Evolutionary conservation across 164 flowering plant species (phyloP), one percentile per base, ranked within the genome.

Genomic region (Cinnamomum chago): DNA sequence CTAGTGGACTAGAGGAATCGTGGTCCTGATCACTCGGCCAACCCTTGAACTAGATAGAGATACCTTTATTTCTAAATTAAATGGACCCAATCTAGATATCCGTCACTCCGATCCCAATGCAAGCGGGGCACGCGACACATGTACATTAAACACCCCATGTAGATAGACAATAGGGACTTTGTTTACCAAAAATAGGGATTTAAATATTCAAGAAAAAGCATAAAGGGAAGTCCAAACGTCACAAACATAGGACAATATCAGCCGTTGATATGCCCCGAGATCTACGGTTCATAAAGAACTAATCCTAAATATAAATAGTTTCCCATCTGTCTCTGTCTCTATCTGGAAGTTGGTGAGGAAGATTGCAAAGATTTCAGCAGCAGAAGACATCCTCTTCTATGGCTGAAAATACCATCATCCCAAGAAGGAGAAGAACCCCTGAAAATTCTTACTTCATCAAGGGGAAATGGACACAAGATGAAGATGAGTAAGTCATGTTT

Each of bases 391-490:
- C 65, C 50, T 76, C 64, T 12, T 52, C 33, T 22, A 22, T 70
- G 70, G 69, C 14, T 47, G 72, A 30, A 52, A 5, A 65, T 9
- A 50, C 2, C 24, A 27, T 67, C 64, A 18, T 33, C 6, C 58
- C 70, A 6, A 2, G 33, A 78, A 30, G 3, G 17, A 47, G 55
- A 65, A 33, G 18, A 55, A 1, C 74, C 11, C 65, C 62, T 20
- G 2, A 13, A 62, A 62, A 67, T 20, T 25, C 73, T 51, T n/a
- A 25, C 23, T 33, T 65, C 55, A 55, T 52, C 50, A 86, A 86
- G 75, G 85, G 84, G 25, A 84, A 76, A 28, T 86, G 87, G 88
- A 73, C 73, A 67, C 73, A 55, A 52, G 76, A 84, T 30, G 88
- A 86, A 77, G 88, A 86, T 78, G 66, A 74, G 86, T 83, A 76